Evolutionary conservation across 768 basidiomycete species (phyloP).

Genomic region (Kwoniella newhampshirensis): DNA sequence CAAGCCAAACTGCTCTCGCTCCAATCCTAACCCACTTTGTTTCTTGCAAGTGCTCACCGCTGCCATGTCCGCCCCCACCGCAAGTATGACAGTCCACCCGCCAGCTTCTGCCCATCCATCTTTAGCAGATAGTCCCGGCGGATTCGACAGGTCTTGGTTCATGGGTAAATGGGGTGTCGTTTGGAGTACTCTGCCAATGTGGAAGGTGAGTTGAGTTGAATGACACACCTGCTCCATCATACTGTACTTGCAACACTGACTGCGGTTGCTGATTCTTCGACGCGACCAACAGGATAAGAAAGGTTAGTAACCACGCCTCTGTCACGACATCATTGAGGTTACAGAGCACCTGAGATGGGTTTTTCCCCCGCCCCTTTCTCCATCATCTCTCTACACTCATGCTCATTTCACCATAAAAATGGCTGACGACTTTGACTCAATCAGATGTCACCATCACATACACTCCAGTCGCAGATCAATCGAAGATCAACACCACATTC

Average conservation of each 20-base stretch:
- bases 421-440: not conserved
- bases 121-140: conserved; percentile 25
- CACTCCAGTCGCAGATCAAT: conserved; percentile 32
- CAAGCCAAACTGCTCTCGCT: no score
- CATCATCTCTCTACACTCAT: not conserved
- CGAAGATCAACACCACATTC: conserved; percentile 35
- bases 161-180: conserved; percentile 55
- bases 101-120: conserved; percentile 39
- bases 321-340: no score
- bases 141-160: conserved; percentile 41
- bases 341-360: no score
- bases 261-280: not conserved
- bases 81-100: conserved; percentile 26
- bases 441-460: conserved; percentile 57
- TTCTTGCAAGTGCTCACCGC: no score
- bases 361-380: not conserved
- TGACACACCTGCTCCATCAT: not conserved
- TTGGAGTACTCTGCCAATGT: conserved; percentile 56
- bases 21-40: no score
- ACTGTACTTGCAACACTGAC: not conserved
- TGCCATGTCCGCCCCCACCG: no score
- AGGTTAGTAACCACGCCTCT: conserved; percentile 24
- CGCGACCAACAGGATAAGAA: conserved; percentile 49
- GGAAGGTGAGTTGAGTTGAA: conserved; percentile 52
- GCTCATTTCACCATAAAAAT: no score